Evolutionary conservation across 2,329 filamentous ascomycete species (phyloP).

Genomic region (Fusarium mexicanum): DNA sequence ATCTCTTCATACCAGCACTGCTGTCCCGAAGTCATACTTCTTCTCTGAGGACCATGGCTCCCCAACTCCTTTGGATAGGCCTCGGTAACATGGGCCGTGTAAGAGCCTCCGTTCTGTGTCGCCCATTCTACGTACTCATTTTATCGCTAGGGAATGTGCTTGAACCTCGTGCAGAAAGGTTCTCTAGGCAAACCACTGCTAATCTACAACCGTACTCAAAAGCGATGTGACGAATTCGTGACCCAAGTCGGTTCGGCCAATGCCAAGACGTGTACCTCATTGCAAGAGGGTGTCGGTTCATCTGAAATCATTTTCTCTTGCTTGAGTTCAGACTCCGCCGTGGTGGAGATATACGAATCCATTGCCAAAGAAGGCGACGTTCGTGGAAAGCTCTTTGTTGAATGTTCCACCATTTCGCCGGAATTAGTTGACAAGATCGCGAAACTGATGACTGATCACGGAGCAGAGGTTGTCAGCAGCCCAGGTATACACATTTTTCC

Average conservation of each 20-base stretch:
- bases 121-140: accelerated
- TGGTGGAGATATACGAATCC: accelerated
- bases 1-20: not conserved
- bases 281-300: accelerated
- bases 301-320: not conserved
- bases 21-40: not conserved
- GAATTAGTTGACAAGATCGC: not conserved
- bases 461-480: not conserved
- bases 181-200: not conserved
- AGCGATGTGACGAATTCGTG: not conserved
- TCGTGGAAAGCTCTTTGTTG: not conserved
- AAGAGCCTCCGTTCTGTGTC: accelerated
- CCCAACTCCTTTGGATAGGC: not conserved
- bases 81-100: not conserved
- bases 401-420: not conserved
- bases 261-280: not conserved
- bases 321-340: not conserved
- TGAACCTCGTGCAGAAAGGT: not conserved
- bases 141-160: not conserved
- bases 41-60: accelerated
- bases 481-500: not conserved
- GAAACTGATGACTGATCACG: not conserved
- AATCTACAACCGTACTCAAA: not conserved
- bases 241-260: not conserved
- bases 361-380: accelerated